These are phyloP conservation scores for Sicyos baderoa DNA, from an alignment of 306 rosid genomes.

Conservation along the genomic window DNA sequence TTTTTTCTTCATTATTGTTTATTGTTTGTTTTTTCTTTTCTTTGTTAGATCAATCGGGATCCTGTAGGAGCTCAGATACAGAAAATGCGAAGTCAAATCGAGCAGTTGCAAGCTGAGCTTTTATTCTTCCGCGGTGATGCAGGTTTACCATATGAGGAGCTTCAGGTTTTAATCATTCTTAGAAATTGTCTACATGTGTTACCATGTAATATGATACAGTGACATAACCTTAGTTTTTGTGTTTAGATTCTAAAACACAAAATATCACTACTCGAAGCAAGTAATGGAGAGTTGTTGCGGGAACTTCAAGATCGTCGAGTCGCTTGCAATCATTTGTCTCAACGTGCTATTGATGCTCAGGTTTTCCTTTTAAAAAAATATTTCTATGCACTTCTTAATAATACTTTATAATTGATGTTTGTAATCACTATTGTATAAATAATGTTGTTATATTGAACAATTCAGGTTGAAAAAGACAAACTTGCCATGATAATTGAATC, in stretches of 20 bases:
- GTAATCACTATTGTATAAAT: background rate
- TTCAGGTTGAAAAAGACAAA: slow-evolving; percentile 84
- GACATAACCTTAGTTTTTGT: slow-evolving; percentile 19
- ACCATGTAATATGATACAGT: slow-evolving; percentile 8
- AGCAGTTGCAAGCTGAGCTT: slow-evolving; percentile 85
- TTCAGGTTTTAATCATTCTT: slow-evolving; percentile 50
- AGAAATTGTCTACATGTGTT: slow-evolving; percentile 1
- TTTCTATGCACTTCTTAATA: background rate
- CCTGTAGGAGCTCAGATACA: slow-evolving; percentile 76
- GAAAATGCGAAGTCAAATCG: slow-evolving; percentile 76
- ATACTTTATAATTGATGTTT: background rate
- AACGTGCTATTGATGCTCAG: slow-evolving; percentile 49
- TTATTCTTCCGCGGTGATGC: slow-evolving; percentile 60
- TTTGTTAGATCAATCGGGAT: slow-evolving; percentile 69
- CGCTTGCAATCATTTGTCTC: slow-evolving; percentile 33
- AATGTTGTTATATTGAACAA: background rate
- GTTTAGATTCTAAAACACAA: slow-evolving; percentile 79
- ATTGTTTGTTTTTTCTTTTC: background rate
- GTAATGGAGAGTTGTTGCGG: slow-evolving; percentile 58
- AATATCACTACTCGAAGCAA: slow-evolving; percentile 81
- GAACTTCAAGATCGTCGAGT: slow-evolving; percentile 51
- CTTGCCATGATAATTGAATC: slow-evolving; percentile 65
- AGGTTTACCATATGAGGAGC: slow-evolving; percentile 67
- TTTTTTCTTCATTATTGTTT: slow-evolving; percentile 16
- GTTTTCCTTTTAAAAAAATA: slow-evolving; percentile 15